Evolutionary conservation across 2,329 filamentous ascomycete genomes (phyloP).

Genomic region (Fusarium pseudograminearum): DNA sequence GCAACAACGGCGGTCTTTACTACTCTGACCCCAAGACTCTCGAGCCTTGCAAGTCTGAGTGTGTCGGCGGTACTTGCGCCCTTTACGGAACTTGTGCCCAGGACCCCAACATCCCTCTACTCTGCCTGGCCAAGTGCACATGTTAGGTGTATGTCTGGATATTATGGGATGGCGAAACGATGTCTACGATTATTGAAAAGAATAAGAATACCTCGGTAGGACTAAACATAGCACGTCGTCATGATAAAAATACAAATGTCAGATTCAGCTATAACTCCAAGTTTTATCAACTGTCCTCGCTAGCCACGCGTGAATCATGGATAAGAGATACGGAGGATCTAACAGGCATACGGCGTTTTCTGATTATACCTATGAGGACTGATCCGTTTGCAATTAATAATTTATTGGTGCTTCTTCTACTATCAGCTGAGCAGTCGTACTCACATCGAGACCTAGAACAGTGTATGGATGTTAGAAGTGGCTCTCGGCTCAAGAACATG

Average conservation of each 20-base stretch:
- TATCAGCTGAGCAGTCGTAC: rapidly evolving
- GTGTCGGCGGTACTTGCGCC: constrained; percentile 14
- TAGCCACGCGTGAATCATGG: not conserved
- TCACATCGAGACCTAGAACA: rapidly evolving
- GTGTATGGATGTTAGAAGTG: rapidly evolving
- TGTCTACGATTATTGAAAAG: not conserved
- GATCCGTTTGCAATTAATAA: too few relatives aligned
- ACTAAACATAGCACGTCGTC: too few relatives aligned
- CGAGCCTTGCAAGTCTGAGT: constrained; percentile 21
- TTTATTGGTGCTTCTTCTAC: not conserved
- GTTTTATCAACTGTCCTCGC: not conserved
- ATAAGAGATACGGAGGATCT: too few relatives aligned
- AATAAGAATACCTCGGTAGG: too few relatives aligned
- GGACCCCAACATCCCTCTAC: not conserved
- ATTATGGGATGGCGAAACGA: too few relatives aligned
- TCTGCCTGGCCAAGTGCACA: constrained; percentile 11
- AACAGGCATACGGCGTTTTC: too few relatives aligned
- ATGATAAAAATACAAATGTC: too few relatives aligned
- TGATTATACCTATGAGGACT: not conserved
- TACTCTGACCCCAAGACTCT: constrained; percentile 29
- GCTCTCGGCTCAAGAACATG: too few relatives aligned
- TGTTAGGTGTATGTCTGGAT: not conserved
- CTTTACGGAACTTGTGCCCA: not conserved
- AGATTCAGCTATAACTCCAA: not conserved
- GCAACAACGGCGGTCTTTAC: constrained; percentile 8